Conservation (phyloP, 164 flowering plant species). For the Vitis vinifera region ASM3070453v1 NC_081818.1:1920501-1921000, state of each 20-base stretch:
- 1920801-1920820: slow-evolving; percentile 43
- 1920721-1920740: too few species aligned
- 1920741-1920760: slow-evolving; percentile 4
- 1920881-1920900: slow-evolving; percentile 33
- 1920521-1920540: too few species aligned
- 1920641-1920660: too few species aligned
- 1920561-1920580: too few species aligned
- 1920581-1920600: too few species aligned
- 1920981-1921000: slow-evolving; percentile 36
- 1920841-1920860: slow-evolving; percentile 50
- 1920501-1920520: too few species aligned
- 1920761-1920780: background rate
- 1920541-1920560: too few species aligned
- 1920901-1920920: slow-evolving; percentile 37
- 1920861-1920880: slow-evolving; percentile 37
- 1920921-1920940: slow-evolving; percentile 47
- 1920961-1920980: slow-evolving; percentile 44
- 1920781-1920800: background rate
- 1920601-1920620: too few species aligned
- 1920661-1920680: too few species aligned
- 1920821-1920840: slow-evolving; percentile 37
- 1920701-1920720: too few species aligned
- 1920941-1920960: slow-evolving; percentile 54
- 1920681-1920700: too few species aligned
- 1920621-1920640: too few species aligned